Conservation (phyloP, 2,329 filamentous ascomycete species). For the Biscogniauxia sp. region DNA sequence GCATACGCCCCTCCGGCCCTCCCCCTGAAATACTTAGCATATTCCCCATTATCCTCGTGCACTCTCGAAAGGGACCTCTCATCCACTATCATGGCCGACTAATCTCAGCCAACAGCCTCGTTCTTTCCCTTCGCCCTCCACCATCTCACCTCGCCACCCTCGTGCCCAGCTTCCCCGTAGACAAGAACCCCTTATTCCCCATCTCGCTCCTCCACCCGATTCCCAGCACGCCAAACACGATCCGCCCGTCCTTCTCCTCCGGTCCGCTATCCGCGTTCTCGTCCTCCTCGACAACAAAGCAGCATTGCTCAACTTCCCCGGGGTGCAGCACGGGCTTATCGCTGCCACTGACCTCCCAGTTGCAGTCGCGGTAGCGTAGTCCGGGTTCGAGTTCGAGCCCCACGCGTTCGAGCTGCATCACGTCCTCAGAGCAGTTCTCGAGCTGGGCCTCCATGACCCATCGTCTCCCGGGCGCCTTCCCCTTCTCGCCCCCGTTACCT, state of each 20-base stretch:
- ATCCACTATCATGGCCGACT: too few species aligned
- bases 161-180: slow-evolving; percentile 75
- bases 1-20: too few species aligned
- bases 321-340: slow-evolving; percentile 57
- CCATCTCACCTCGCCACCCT: slow-evolving; percentile 36
- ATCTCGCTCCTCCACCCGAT: slow-evolving; percentile 88
- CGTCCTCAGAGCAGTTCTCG: slow-evolving; percentile 86
- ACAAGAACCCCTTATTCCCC: slow-evolving; percentile 84
- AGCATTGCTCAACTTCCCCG: slow-evolving; percentile 64
- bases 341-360: slow-evolving; percentile 49
- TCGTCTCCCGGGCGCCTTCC: slow-evolving; percentile 27
- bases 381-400: slow-evolving; percentile 52
- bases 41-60: too few species aligned
- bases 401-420: slow-evolving; percentile 72
- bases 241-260: slow-evolving; percentile 56
- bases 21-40: too few species aligned
- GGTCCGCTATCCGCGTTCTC: slow-evolving; percentile 35
- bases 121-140: background rate
- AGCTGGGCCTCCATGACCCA: slow-evolving; percentile 92
- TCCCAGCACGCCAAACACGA: slow-evolving; percentile 75
- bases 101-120: too few species aligned
- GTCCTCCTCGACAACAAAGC: slow-evolving; percentile 56
- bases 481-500: background rate
- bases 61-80: too few species aligned
- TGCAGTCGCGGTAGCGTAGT: slow-evolving; percentile 52